These are phyloP conservation scores for Macadamia tetraphylla DNA, from an alignment of 164 flowering plant genomes.

Conservation along the genomic window DNA sequence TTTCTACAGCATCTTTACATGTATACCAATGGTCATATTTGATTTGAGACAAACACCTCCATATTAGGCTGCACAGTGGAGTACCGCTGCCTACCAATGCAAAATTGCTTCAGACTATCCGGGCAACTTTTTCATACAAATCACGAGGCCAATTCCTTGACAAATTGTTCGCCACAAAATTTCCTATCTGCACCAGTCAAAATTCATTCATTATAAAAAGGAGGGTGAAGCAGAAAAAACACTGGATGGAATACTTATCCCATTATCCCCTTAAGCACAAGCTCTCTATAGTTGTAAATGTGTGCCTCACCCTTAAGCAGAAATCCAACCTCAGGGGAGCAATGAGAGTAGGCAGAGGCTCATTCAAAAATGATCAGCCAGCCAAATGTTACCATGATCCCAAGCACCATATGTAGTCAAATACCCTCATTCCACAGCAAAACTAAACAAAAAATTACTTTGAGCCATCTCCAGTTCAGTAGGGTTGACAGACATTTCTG, in stretches of 20 bases:
- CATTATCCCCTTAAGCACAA: too few relatives aligned
- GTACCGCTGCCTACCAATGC: background rate
- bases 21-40: background rate
- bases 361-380: too few relatives aligned
- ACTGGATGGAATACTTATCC: background rate
- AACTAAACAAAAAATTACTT: too few relatives aligned
- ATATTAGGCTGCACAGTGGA: background rate
- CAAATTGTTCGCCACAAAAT: conserved; percentile 73
- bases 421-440: too few relatives aligned
- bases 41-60: background rate
- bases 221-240: background rate
- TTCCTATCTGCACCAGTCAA: conserved; percentile 62
- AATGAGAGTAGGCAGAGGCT: background rate
- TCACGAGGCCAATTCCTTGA: conserved; percentile 85
- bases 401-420: background rate
- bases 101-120: conserved; percentile 41
- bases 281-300: background rate
- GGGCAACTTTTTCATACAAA: conserved; percentile 78
- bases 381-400: background rate
- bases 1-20: background rate
- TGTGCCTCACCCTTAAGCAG: background rate
- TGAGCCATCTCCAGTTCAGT: too few relatives aligned
- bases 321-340: background rate
- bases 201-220: background rate
- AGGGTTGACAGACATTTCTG: too few relatives aligned